These are phyloP conservation scores for Barnettozyma sucrosica DNA, from an alignment of 805 yeast genomes.

Conservation along the genomic window DNA sequence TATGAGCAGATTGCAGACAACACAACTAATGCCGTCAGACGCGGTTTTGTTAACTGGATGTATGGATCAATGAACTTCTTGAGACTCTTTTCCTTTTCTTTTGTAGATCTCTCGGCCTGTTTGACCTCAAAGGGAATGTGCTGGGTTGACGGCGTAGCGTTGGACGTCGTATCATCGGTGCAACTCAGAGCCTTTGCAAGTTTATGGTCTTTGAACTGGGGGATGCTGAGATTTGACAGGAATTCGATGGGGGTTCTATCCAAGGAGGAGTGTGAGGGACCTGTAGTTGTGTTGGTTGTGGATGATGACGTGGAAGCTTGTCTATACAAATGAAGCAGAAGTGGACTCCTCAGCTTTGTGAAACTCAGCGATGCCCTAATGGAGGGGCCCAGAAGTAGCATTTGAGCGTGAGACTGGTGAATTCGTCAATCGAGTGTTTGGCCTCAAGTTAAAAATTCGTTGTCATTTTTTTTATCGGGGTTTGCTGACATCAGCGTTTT, in stretches of 20 bases:
- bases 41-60: constrained; percentile 82
- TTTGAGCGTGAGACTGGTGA: neutral
- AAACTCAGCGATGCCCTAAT: constrained; percentile 1
- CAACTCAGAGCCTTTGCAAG: constrained; percentile 30
- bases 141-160: constrained; percentile 8
- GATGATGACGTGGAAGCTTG: neutral
- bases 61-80: constrained; percentile 51
- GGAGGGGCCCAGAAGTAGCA: constrained; percentile 10
- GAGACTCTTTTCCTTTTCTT: constrained; percentile 17
- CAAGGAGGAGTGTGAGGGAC: constrained; percentile 10
- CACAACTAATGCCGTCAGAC: constrained; percentile 81
- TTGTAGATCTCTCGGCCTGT: constrained; percentile 22
- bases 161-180: constrained; percentile 26
- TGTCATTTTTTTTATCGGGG: constrained; percentile 9
- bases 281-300: constrained; percentile 3
- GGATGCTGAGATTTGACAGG: constrained; percentile 27
- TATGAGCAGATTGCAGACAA: constrained; percentile 90
- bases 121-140: constrained; percentile 56
- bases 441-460: neutral
- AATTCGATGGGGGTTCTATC: constrained; percentile 35
- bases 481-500: neutral
- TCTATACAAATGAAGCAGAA: neutral
- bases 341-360: neutral
- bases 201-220: constrained; percentile 8
- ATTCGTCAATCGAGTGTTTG: neutral